Percentiles rank a stretch among this genome's conserved stretches.
phyloP scores from a whole-genome alignment of 2,329 filamentous ascomycete species.

The Coleophoma eucalyptorum region DNA sequence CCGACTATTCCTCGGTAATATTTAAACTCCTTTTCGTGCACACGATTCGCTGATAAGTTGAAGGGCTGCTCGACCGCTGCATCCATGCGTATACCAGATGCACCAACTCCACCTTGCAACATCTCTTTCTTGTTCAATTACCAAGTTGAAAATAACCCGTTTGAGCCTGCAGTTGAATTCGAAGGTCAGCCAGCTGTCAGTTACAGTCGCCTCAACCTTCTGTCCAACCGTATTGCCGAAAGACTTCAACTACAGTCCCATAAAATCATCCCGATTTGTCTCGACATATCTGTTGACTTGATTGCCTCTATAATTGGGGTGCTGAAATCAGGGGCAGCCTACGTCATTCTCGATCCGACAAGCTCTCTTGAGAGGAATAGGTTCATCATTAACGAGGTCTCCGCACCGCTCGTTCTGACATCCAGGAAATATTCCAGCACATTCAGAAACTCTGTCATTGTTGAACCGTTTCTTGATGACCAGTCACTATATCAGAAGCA shows the following conservation, averaged over 20 bases:
- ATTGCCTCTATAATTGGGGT: not conserved
- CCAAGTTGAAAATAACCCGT: not conserved
- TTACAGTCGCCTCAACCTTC: not conserved
- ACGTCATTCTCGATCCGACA: not conserved
- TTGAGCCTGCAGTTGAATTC: not conserved
- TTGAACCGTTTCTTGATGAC: not conserved
- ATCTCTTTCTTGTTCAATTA: not conserved
- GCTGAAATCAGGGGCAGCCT: not conserved
- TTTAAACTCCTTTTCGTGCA: no score
- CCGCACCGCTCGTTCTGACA: not conserved
- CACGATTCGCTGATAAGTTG: no score
- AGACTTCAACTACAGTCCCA: no score
- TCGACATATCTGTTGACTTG: not conserved
- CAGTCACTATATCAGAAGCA: not conserved
- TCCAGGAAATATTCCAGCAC: not conserved
- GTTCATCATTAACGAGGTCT: not conserved
- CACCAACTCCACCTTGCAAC: not conserved
- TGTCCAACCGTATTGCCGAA: not conserved
- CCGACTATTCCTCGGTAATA: no score
- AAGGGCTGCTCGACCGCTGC: no score
- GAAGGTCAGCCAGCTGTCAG: not conserved
- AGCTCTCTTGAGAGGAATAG: conserved; percentile 18
- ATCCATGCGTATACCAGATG: not conserved
- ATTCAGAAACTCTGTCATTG: not conserved
- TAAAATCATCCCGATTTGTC: not conserved